These are phyloP conservation scores for Penicillium sp. DNA, from an alignment of 2,329 filamentous ascomycete genomes.

Conservation along the genomic window DNA sequence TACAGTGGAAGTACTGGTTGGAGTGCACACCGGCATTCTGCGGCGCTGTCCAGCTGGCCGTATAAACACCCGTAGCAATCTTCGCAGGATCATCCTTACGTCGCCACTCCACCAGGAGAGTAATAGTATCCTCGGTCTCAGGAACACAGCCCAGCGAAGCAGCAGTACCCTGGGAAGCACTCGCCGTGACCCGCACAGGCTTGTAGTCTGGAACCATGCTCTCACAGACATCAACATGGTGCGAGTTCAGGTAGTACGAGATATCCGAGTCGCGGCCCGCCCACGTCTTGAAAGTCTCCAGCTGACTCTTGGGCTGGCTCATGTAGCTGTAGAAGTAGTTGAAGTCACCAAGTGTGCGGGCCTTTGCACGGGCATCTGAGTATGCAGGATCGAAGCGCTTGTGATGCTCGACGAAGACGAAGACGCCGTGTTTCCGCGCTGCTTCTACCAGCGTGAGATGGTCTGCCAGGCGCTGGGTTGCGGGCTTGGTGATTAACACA, in stretches of 20 bases:
- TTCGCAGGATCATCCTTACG: constrained; percentile 65
- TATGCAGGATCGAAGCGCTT: constrained; percentile 95
- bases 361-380: constrained; percentile 75
- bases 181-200: constrained; percentile 74
- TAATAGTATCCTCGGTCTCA: constrained; percentile 89
- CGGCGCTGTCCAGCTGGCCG: constrained; percentile 89
- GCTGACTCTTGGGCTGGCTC: constrained; percentile 84
- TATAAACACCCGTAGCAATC: constrained; percentile 82
- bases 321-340: constrained; percentile 99
- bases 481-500: constrained; percentile 90
- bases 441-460: constrained; percentile 72
- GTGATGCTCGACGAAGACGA: constrained; percentile 93
- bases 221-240: constrained; percentile 90
- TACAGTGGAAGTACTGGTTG: constrained; percentile 91
- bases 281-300: constrained; percentile 94
- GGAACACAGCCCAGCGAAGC: constrained; percentile 71
- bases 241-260: constrained; percentile 91
- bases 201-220: constrained; percentile 81
- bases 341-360: constrained; percentile 78
- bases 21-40: constrained; percentile 92
- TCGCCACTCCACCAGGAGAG: constrained; percentile 81
- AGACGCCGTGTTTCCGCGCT: constrained; percentile 69
- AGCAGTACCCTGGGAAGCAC: constrained; percentile 74
- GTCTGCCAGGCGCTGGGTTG: constrained; percentile 75
- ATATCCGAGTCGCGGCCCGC: constrained; percentile 89